These are phyloP conservation scores for Podaxis rugospora DNA, from an alignment of 768 basidiomycete species.

Conservation along the genomic window DNA sequence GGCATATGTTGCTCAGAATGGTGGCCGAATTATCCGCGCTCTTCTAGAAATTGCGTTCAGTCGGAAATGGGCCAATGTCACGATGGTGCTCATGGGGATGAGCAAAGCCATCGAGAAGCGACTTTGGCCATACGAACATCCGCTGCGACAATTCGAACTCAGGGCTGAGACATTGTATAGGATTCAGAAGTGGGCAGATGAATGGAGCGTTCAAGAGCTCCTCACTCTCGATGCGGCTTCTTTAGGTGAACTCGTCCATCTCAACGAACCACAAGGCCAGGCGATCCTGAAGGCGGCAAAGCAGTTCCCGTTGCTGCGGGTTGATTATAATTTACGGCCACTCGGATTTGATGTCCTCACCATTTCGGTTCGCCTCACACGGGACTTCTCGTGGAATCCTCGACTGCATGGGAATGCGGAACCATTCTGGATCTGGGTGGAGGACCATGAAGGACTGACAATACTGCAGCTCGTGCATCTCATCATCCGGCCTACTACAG, in stretches of 20 bases:
- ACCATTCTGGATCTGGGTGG: constrained; percentile 95
- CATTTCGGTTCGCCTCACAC: constrained; percentile 58
- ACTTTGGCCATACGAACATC: constrained; percentile 94
- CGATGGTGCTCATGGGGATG: constrained; percentile 77
- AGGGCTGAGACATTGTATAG: constrained; percentile 75
- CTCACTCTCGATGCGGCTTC: constrained; percentile 60
- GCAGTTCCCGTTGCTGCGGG: constrained; percentile 73
- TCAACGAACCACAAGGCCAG: constrained; percentile 81
- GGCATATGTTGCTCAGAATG: constrained; percentile 92
- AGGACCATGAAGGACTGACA: constrained; percentile 74
- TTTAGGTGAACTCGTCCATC: constrained; percentile 74
- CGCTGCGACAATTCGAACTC: constrained; percentile 76
- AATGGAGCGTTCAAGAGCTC: constrained; percentile 71
- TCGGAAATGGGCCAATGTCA: constrained; percentile 84
- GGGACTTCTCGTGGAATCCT: constrained; percentile 75
- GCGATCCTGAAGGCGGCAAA: constrained; percentile 77
- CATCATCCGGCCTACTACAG: constrained; percentile 63
- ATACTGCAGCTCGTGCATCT: constrained; percentile 81
- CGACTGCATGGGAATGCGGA: constrained; percentile 73
- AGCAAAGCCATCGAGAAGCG: constrained; percentile 92
- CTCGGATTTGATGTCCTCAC: constrained; percentile 81
- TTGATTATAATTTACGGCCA: constrained; percentile 72
- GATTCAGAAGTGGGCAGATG: constrained; percentile 77
- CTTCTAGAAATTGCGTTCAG: constrained; percentile 93
- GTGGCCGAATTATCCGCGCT: constrained; percentile 90